Evolutionary conservation across 345 rosid species (phyloP), one percentile per base, ranked within the genome.

Genomic region (Eucalyptus curtisii): DNA sequence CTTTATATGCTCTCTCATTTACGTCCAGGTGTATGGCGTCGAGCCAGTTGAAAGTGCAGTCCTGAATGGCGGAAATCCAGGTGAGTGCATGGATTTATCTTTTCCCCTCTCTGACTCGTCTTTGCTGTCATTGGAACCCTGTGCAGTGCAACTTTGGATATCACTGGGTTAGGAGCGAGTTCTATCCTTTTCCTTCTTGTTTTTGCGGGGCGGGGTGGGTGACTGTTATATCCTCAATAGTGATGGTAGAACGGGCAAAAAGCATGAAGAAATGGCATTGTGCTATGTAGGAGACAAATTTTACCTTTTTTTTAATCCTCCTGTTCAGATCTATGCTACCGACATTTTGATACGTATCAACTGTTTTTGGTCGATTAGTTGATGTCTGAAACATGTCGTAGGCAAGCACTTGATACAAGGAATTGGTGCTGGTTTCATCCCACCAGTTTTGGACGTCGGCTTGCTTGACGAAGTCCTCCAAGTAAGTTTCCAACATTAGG

Each of bases 361-460:
- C 79, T 15, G 10, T 17, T 68, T 68, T 33, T 68, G 80, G 80
- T 9, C 12, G 2, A 68, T 68, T 68, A 68, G 7, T 33, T 68
- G 25, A 68, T 57, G 45, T 86, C 31, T 57, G 31, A 47, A 50
- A 33, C 40, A 16, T 17, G 40, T 68, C 0, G 20, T 10, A 95
- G 96, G 96, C 84, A 81, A 80, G 48, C 96, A 95, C 92, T 57
- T 86, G 89, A 95, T 95, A 30, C 90, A 94, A 86, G 97, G 96
- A 76, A 90, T 95, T 91, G 96, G 96, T 33, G 93, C 95, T 84
- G 97, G 96, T 79, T 4, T 93, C 55, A 86, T 95, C 84, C 93
- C 94, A n/a, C 55, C 81, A 66, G 89, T 93, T 81, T 85, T 95
- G 91, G 90, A 95, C 80, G 64, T 88, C 71, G 88, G 33, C 76